phyloP scores from a whole-genome alignment of 345 rosid genomes.

The Gossypium raimondii region DNA sequence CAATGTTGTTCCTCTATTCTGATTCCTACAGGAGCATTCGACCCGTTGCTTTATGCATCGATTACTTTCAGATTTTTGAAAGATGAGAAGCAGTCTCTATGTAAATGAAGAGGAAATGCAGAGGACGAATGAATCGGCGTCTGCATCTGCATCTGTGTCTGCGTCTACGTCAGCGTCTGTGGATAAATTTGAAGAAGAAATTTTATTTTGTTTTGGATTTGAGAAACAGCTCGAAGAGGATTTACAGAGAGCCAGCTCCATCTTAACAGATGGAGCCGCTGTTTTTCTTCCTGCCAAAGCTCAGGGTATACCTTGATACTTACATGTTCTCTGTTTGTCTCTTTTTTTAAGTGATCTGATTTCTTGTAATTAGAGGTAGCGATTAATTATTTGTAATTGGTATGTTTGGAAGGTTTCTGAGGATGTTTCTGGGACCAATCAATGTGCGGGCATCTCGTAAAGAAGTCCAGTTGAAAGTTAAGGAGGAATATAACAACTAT shows the following conservation, averaged over 20 bases:
- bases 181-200: constrained; percentile 41
- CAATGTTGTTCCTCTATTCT: too few species aligned
- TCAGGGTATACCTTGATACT: constrained; percentile 41
- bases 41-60: too few species aligned
- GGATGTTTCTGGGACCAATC: constrained; percentile 89
- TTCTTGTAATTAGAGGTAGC: background rate
- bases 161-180: background rate
- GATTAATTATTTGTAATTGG: background rate
- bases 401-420: constrained; percentile 56
- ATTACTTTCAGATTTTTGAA: too few species aligned
- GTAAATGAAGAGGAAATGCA: background rate
- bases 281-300: constrained; percentile 67
- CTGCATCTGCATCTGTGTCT: background rate
- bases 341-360: background rate
- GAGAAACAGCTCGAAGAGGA: constrained; percentile 64
- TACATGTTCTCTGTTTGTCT: background rate
- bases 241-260: constrained; percentile 66
- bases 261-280: constrained; percentile 70
- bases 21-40: too few species aligned
- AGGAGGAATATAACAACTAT: constrained; percentile 95
- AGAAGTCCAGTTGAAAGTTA: constrained; percentile 85
- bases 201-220: background rate
- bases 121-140: constrained; percentile 24
- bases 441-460: constrained; percentile 86
- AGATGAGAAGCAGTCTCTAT: too few species aligned